Base-by-base conservation (phyloP, 2,329 filamentous ascomycete genomes). In the Diaporthe amygdali region DNA sequence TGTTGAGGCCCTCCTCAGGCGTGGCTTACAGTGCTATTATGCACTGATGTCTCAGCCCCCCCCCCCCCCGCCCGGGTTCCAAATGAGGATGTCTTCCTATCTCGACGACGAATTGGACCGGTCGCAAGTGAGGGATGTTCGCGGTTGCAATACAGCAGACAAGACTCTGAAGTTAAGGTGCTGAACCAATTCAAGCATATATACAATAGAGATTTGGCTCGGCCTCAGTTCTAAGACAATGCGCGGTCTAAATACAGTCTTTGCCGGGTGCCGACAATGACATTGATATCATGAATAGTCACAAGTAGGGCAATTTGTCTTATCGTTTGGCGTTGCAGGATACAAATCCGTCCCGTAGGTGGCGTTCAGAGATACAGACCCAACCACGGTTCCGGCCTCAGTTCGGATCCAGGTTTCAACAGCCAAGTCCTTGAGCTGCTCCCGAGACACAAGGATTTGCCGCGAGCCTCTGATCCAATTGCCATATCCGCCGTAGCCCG, bases 401-500 rank as follows among this genome's bases (percentile, higher is more conserved):
- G 89, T 79, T 22, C 86, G 79, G 66, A 88, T 82, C 84, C 86
- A 89, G 0, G 86, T 89, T 41, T 86, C 82, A 0, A 87, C 75
- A 10, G 78, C 79, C 52, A 77, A 74, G 2, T 74, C 54, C 67
- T 41, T 44, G 10, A 78, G 59, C 32, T 64, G 71, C 14, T 73
- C 72, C 69, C 72, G 76, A 2, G 81, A 74, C 14, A 88, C 71
- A 1, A 83, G 74, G 49, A 88, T 81, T 80, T 72, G 86, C 83
- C 61, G 74, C 5, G 86, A 85, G 1, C 91, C 92, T 0, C 91
- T 86, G 12, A 87, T 86, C 88, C 88, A 92, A 55, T 84, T 83
- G 0, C 91, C 90, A 74, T 94, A 94, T 0, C 92, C 92, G 0
- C 91, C 92, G 69, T 93, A 93, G 0, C 92, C 92, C 0, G 89